Evolutionary conservation across 148 eudicot genomes (phyloP), one percentile per base, ranked within the genome.

Genomic region (Oxyria digyna): DNA sequence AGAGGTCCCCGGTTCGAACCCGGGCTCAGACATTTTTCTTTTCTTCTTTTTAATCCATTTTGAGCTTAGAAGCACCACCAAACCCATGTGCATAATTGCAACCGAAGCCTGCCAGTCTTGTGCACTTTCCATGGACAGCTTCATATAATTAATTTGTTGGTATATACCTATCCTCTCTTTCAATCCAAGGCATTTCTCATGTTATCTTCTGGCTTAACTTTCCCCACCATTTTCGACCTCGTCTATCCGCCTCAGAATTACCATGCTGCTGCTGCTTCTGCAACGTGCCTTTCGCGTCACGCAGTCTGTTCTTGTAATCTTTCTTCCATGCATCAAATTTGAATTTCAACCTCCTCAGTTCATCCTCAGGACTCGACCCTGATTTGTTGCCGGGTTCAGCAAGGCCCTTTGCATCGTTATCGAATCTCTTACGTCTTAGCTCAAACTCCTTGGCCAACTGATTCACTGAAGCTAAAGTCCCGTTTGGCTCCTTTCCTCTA

Each of bases 1-100:
- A 86, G 89, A 93, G 98, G 98, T 89, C 97, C 98, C 91, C 97
- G 87, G 97, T 93, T 93, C 97, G 97, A 90, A 90, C 88, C 95
- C 90, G 96, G 98, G 98, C 95, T 89, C 91, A 93, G 90, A 90
- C 87, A 85, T 37, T 18, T 27, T 27, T 57, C 6, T 3, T 17
- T n/a, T 46, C 52, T n/a, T n/a, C 23, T 17, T 46, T 14, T 46
- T 18, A 8, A 17, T n/a, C 52, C 21, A 43, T 43, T 43, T 15
- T 8, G 48, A 43, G 48, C 48, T 18, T 13, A 13, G 4, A 43
- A 43, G 48, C 48, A 43, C 3, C 13, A 2, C n/a, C n/a, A 33
- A 33, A 5, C 41, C 8, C 41, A 38, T 38, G 4, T 38, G 41
- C 41, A 1, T 33, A 5, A 2, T 5, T 33, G 37, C 37, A 33